phyloP scores from a whole-genome alignment of 169 alveolate species.

The Cryptosporidium viatorum region DNA sequence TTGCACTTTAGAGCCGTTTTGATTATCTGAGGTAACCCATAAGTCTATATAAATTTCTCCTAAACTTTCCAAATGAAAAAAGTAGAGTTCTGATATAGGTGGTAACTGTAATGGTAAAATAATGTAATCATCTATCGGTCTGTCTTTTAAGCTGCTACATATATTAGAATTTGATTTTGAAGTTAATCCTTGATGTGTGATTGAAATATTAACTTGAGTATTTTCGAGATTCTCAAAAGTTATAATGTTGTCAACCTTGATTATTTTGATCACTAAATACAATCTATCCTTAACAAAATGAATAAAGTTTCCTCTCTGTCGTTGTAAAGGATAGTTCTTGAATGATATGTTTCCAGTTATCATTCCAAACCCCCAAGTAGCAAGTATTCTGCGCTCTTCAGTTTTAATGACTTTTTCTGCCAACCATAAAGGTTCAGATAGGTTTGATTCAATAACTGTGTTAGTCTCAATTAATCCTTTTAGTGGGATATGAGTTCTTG shows the following conservation, averaged over 20 bases:
- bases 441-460: slow-evolving; percentile 48
- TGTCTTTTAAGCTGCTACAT: neutral
- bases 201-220: slow-evolving; percentile 35
- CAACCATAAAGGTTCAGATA: slow-evolving; percentile 58
- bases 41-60: slow-evolving; percentile 61
- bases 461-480: slow-evolving; percentile 61
- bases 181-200: slow-evolving; percentile 70
- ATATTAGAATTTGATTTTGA: slow-evolving; percentile 20
- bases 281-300: slow-evolving; percentile 64
- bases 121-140: slow-evolving; percentile 27
- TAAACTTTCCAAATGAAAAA: slow-evolving; percentile 60
- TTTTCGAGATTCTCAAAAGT: slow-evolving; percentile 60
- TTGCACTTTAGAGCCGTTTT: slow-evolving; percentile 1
- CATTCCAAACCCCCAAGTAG: slow-evolving; percentile 66
- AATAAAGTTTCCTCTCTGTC: slow-evolving; percentile 57
- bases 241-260: slow-evolving; percentile 44
- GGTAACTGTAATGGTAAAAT: slow-evolving; percentile 62
- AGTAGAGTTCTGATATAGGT: slow-evolving; percentile 49
- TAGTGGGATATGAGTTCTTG: slow-evolving; percentile 69
- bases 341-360: slow-evolving; percentile 64
- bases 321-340: slow-evolving; percentile 51
- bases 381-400: slow-evolving; percentile 26
- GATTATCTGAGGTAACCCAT: slow-evolving; percentile 56
- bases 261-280: slow-evolving; percentile 37
- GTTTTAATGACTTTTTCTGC: slow-evolving; percentile 13